Evolutionary conservation across 2,329 filamentous ascomycete species (phyloP).

Genomic region (Teratosphaeria epicoccoides): DNA sequence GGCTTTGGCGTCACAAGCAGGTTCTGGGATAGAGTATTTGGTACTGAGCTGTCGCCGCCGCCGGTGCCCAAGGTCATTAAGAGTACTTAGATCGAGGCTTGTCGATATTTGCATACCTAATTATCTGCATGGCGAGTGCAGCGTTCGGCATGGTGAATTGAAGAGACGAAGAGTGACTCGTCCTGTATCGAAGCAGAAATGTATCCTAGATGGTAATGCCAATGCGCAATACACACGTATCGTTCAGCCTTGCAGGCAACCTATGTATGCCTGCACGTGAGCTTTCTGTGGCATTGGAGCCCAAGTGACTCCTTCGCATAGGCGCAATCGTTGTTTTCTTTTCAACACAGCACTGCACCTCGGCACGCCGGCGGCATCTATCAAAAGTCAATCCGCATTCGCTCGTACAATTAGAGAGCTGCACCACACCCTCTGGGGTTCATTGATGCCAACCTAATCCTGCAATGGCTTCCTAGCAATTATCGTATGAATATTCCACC

Average conservation of each 20-base stretch:
- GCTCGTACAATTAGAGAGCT: too few species aligned
- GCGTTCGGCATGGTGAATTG: not conserved
- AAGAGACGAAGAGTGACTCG: not conserved
- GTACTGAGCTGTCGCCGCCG: conserved; percentile 61
- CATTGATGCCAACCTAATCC: not conserved
- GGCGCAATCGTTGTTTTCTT: too few species aligned
- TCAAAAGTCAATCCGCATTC: too few species aligned
- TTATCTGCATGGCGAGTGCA: not conserved
- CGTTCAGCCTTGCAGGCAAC: not conserved
- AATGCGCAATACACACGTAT: not conserved
- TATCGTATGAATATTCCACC: conserved; percentile 9
- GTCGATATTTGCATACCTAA: not conserved
- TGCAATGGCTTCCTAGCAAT: conserved; percentile 4
- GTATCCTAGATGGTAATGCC: not conserved
- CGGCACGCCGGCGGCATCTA: too few species aligned
- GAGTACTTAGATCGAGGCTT: conserved; percentile 22
- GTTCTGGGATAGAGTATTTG: conserved; percentile 91
- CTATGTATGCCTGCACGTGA: too few species aligned
- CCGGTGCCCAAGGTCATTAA: conserved; percentile 40
- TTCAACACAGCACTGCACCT: too few species aligned
- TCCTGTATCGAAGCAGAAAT: not conserved
- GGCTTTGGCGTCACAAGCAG: conserved; percentile 93
- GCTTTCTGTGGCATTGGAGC: too few species aligned
- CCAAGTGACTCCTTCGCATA: too few species aligned
- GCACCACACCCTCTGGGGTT: too few species aligned